Percentiles rank a stretch among this genome's conserved stretches.
phyloP scores from a whole-genome alignment of 371 early-diverging fungal genomes.

The Polyrhizophydium stewartii region DNA sequence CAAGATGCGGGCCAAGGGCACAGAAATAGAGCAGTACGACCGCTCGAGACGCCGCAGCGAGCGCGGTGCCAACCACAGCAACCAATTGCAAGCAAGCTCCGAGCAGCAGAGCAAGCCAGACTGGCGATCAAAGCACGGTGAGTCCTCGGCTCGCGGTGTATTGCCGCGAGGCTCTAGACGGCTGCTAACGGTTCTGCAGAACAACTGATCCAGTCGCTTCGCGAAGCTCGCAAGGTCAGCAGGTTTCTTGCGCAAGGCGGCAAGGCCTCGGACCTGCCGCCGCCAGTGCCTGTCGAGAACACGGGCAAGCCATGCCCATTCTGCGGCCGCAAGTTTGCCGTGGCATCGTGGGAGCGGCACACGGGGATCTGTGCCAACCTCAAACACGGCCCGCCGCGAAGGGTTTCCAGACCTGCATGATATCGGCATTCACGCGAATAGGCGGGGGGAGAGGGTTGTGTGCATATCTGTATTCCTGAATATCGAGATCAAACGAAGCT shows the following conservation, averaged over 20 bases:
- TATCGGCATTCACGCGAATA: not conserved
- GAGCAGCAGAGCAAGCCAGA: not conserved
- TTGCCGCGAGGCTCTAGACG: too few species aligned
- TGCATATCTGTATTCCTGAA: too few species aligned
- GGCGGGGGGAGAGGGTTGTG: too few species aligned
- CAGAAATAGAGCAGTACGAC: conserved; percentile 23
- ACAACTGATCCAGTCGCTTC: conserved; percentile 16
- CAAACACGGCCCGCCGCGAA: not conserved
- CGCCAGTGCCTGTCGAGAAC: conserved; percentile 7
- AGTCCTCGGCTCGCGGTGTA: too few species aligned
- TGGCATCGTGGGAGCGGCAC: conserved; percentile 14
- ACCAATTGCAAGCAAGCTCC: too few species aligned
- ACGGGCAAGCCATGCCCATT: conserved; percentile 13
- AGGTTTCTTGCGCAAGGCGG: conserved; percentile 16
- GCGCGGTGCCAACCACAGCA: not conserved
- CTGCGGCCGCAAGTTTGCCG: conserved; percentile 16
- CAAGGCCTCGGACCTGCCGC: conserved; percentile 17
- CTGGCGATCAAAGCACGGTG: conserved; percentile 21
- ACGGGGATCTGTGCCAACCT: conserved; percentile 10
- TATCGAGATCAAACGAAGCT: not conserved
- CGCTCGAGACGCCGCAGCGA: too few species aligned
- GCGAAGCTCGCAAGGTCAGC: conserved; percentile 13
- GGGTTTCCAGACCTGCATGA: too few species aligned
- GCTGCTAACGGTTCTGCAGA: too few species aligned
- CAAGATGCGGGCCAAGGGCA: conserved; percentile 21